Base-by-base conservation (phyloP, 208 protist genomes). In the Acanthamoeba royreba region DNA sequence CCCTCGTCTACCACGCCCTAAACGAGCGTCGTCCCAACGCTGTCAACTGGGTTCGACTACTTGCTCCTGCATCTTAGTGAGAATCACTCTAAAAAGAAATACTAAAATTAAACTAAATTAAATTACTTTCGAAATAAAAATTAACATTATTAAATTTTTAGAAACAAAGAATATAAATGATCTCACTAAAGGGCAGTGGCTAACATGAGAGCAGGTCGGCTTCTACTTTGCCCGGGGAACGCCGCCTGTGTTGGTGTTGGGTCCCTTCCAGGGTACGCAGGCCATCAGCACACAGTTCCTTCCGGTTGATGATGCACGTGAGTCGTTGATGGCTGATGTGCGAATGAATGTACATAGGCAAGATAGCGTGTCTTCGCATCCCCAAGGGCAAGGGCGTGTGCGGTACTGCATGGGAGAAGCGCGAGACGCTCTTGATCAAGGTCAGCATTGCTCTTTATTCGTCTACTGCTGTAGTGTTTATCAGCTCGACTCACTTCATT, bases 151-250 rank as follows among this genome's bases (percentile, higher is more conserved):
- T n/a, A n/a, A n/a, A n/a, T n/a, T n/a, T n/a, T n/a, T n/a, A n/a
- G n/a, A n/a, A n/a, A n/a, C n/a, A n/a, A n/a, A n/a, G n/a, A n/a
- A n/a, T n/a, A n/a, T n/a, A n/a, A n/a, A n/a, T n/a, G n/a, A n/a
- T n/a, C n/a, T n/a, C n/a, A n/a, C n/a, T n/a, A n/a, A n/a, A n/a
- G n/a, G n/a, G n/a, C n/a, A n/a, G n/a, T n/a, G n/a, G n/a, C n/a
- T n/a, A n/a, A n/a, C n/a, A n/a, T n/a, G n/a, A 28, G 98, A n/a
- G 94, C 98, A 98, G 98, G 97, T 98, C 69, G 98, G 98, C 72
- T 99, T 99, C 94, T 99, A 99, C 86, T 96, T 98, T 17, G 81
- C 98, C n/a, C 95, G 98, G 79, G 96, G 93, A 1, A 95, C 95
- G 2, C 85, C n/a, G 7, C 38, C 66, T 0, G 63, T 97, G 42